Evolutionary conservation across 2,329 filamentous ascomycete species (phyloP).

Genomic region (Sarocladium brachiariae): DNA sequence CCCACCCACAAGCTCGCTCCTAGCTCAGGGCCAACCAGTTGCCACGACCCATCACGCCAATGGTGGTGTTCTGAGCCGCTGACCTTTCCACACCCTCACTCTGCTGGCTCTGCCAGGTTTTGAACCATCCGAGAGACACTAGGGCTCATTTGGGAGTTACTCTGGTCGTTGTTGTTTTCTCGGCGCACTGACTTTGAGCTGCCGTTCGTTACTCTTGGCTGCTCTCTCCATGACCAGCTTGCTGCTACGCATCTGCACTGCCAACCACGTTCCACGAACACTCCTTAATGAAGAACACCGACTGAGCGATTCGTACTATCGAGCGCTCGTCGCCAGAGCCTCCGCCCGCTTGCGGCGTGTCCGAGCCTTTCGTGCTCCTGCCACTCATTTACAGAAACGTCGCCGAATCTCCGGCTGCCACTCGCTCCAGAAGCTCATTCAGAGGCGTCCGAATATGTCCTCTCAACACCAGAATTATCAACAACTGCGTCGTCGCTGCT

Average conservation of each 20-base stretch:
- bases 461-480: slow-evolving; percentile 26
- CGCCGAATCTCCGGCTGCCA: slow-evolving; percentile 25
- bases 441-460: slow-evolving; percentile 25
- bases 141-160: slow-evolving; percentile 1
- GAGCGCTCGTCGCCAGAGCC: slow-evolving; percentile 37
- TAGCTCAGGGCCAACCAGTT: background rate
- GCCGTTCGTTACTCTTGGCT: slow-evolving; percentile 17
- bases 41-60: background rate
- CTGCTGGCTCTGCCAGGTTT: slow-evolving; percentile 5
- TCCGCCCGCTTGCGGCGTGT: slow-evolving; percentile 32
- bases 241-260: slow-evolving; percentile 39
- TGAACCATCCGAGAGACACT: background rate
- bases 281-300: slow-evolving; percentile 38
- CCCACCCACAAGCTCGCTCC: background rate
- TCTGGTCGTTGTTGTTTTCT: slow-evolving; percentile 3
- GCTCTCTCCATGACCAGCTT: slow-evolving; percentile 37
- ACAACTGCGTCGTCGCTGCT: slow-evolving; percentile 25
- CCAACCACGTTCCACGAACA: slow-evolving; percentile 37
- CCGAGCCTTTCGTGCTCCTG: slow-evolving; percentile 28
- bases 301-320: slow-evolving; percentile 30
- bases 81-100: slow-evolving; percentile 5
- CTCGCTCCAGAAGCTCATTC: slow-evolving; percentile 21
- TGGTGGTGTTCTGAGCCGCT: slow-evolving; percentile 4
- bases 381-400: slow-evolving; percentile 30
- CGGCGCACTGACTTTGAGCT: background rate